Percentiles rank a stretch among this genome's conserved stretches.
Conservation (phyloP, 306 rosid genomes). For the Cucumis melo region DNA sequence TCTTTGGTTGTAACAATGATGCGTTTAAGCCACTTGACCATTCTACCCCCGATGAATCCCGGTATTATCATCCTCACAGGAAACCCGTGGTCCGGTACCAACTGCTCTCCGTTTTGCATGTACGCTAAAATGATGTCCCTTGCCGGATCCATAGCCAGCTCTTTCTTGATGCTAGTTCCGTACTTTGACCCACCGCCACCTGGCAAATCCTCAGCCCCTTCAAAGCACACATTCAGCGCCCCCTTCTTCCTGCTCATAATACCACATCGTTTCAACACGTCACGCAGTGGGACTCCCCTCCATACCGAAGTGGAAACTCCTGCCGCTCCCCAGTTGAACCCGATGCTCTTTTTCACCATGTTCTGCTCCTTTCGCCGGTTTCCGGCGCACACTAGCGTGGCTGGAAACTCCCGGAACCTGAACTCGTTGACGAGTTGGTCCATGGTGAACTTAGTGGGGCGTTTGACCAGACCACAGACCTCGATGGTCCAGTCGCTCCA, state of each 20-base stretch:
- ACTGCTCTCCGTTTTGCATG: conserved; percentile 62
- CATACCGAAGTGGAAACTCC: conserved; percentile 62
- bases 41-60: conserved; percentile 64
- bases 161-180: conserved; percentile 47
- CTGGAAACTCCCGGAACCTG: conserved; percentile 35
- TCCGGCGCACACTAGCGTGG: conserved; percentile 55
- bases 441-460: conserved; percentile 44
- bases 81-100: conserved; percentile 71
- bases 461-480: conserved; percentile 48
- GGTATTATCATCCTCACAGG: conserved; percentile 67
- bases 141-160: conserved; percentile 64
- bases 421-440: conserved; percentile 43
- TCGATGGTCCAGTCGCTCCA: conserved; percentile 38
- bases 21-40: conserved; percentile 82
- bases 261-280: conserved; percentile 44
- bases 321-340: conserved; percentile 78
- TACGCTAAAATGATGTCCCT: conserved; percentile 64
- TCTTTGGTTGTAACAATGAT: conserved; percentile 49
- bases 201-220: conserved; percentile 66
- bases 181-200: conserved; percentile 85
- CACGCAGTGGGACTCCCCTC: conserved; percentile 43
- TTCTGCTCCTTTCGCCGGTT: conserved; percentile 76
- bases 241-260: conserved; percentile 29
- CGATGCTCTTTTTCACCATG: conserved; percentile 59
- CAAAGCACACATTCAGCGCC: conserved; percentile 63